Evolutionary conservation across 2,329 filamentous ascomycete species (phyloP), one percentile per base, ranked within the genome.

Genomic region (Aspergillus amoenus): DNA sequence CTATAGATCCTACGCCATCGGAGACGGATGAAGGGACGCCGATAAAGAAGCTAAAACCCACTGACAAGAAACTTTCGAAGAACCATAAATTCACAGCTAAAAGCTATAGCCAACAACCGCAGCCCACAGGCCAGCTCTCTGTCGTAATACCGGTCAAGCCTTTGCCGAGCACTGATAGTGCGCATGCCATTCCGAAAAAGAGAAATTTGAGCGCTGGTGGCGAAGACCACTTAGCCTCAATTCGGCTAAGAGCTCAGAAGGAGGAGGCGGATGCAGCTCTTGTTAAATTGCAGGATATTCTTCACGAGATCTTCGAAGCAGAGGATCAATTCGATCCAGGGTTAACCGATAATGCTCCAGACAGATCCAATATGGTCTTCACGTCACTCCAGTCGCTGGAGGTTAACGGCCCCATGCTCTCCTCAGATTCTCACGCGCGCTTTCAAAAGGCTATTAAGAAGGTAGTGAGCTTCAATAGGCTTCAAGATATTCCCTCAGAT

Each of bases 181-280:
- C 74, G 39, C 65, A 71, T 41, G 56, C 56, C 15, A 66, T 68
- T 13, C 61, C 69, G 11, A 71, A 73, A 49, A 66, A 70, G 58
- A 68, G 83, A 62, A 88, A 84, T 65, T 71, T 81, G 56, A 86
- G 84, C 58, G 74, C 76, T 18, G 78, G 82, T 49, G 81, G 79
- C 7, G 80, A 83, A 12, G 82, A 84, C 55, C 84, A 83, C 49
- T 73, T 84, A 3, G 77, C 88, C 18, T 80, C 84, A 15, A 75
- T 87, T 44, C 85, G 84, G 42, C 78, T 91, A 2, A 75, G 68
- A 57, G 91, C 95, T 67, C 90, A 96, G 72, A 88, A 88, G 50
- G 88, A 95, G 65, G 87, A 92, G 67, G 89, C 88, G 4, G 88
- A 96, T 65, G 82, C 85, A 11, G 88, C 90, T 43, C 81, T 93